Conservation (phyloP, 371 early-diverging fungal species). For the Mucor lusitanicus region DNA sequence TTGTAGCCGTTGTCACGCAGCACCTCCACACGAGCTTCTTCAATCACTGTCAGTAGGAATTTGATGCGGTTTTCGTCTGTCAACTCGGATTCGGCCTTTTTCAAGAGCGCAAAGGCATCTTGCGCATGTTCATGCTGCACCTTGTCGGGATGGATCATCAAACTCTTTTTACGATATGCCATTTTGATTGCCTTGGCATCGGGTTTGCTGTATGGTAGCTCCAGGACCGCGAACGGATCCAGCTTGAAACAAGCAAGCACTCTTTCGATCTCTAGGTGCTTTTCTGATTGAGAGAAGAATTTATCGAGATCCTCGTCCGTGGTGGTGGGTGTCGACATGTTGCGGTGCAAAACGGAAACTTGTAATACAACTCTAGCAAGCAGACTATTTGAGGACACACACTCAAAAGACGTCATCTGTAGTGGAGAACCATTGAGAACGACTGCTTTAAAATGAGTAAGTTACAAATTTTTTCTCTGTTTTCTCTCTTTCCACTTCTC, state of each 20-base stretch:
- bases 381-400: no score
- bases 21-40: constrained; percentile 71
- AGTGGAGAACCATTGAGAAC: background rate
- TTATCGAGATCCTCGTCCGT: constrained; percentile 63
- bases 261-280: constrained; percentile 83
- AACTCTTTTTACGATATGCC: constrained; percentile 82
- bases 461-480: background rate
- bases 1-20: constrained; percentile 50
- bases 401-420: background rate
- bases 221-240: constrained; percentile 84
- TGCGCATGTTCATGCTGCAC: constrained; percentile 75
- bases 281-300: constrained; percentile 68
- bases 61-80: constrained; percentile 65
- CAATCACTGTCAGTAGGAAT: constrained; percentile 61
- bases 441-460: background rate
- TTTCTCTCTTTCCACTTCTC: background rate
- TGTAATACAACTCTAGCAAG: background rate
- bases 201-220: constrained; percentile 61
- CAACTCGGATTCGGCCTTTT: constrained; percentile 80
- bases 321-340: constrained; percentile 7
- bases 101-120: constrained; percentile 85
- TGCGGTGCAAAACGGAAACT: background rate
- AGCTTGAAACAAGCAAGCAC: constrained; percentile 73
- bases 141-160: constrained; percentile 92
- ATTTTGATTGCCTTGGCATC: constrained; percentile 67